Conservation (phyloP, 257 asterid species). For the Scutellaria barbata region DNA sequence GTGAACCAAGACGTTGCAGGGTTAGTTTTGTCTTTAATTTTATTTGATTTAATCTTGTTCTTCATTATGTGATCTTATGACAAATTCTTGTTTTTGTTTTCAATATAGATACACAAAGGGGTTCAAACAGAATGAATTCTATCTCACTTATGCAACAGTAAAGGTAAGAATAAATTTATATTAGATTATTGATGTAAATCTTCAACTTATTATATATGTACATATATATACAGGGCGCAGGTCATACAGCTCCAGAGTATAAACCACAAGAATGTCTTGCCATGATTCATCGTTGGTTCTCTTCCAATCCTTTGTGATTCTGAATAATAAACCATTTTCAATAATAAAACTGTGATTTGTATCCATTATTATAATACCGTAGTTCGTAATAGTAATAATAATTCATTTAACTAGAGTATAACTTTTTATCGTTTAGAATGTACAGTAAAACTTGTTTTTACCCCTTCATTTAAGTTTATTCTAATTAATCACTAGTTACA, state of each 20-base stretch:
- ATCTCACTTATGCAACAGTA: slow-evolving; percentile 25
- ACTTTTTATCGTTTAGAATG: too few relatives aligned
- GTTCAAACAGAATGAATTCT: background rate
- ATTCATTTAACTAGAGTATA: too few relatives aligned
- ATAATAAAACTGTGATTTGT: too few relatives aligned
- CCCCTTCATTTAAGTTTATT: too few relatives aligned
- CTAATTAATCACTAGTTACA: too few relatives aligned
- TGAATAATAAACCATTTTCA: background rate
- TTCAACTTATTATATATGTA: background rate
- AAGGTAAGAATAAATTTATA: slow-evolving; percentile 5
- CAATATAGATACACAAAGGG: slow-evolving; percentile 27
- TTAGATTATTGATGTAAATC: too few relatives aligned
- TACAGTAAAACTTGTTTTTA: too few relatives aligned
- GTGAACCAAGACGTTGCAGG: slow-evolving; percentile 31
- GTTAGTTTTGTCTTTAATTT: slow-evolving; percentile 2
- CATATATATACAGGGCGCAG: slow-evolving; percentile 21
- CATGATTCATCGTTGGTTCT: slow-evolving; percentile 27
- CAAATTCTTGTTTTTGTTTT: background rate
- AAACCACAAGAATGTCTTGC: slow-evolving; percentile 28
- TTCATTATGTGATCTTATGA: background rate
- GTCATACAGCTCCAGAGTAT: slow-evolving; percentile 27
- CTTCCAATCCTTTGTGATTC: slow-evolving; percentile 3
- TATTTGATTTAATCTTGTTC: background rate
- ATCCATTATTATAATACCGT: too few relatives aligned
- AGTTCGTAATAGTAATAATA: too few relatives aligned